Base-by-base conservation (phyloP, 1,284 basidiomycete genomes). In the Rhodofomes roseus region DNA sequence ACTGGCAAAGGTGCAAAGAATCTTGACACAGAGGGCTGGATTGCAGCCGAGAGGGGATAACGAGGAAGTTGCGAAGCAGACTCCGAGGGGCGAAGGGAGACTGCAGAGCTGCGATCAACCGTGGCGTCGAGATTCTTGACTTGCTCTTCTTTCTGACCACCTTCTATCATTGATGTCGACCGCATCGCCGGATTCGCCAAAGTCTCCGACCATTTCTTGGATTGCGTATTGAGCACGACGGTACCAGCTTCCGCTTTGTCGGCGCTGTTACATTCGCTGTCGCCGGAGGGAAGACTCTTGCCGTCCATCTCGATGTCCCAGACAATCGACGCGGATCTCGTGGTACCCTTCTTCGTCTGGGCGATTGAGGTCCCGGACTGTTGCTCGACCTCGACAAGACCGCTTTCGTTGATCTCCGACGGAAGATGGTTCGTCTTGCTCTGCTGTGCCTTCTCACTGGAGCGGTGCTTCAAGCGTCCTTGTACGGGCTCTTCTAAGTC, bases 251-350 rank as follows among this genome's bases (percentile, higher is more conserved):
- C 31, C n/a, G 55, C 40, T 55, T 61, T 31, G 39, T 16, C 9
- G 5, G 18, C 40, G 39, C n/a, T 23, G 48, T 61, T n/a, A 51
- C 62, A 36, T 29, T 59, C 46, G 64, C 37, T 62, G 16, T n/a
- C n/a, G n/a, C 46, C 62, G 16, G 66, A 63, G 23, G 63, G 62
- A 11, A 70, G 63, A 20, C 58, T 51, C 0, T 62, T 57, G 7
- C 55, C 61, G 7, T 80, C 77, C 14, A 72, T 65, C 71, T 90
- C 89, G 43, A 90, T 88, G 64, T 85, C 85, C 89, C 88, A 90
- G 23, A 83, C 65, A 23, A 82, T 75, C 16, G 89, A 90, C 58
- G 71, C 73, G 1, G 43, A 7, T 18, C 20, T 36, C 18, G 4
- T 54, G 9, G 27, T 27, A 56, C 60, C 14, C 44, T n/a, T 2